Conservation (phyloP, 345 rosid species). For the Salix udensis region DNA sequence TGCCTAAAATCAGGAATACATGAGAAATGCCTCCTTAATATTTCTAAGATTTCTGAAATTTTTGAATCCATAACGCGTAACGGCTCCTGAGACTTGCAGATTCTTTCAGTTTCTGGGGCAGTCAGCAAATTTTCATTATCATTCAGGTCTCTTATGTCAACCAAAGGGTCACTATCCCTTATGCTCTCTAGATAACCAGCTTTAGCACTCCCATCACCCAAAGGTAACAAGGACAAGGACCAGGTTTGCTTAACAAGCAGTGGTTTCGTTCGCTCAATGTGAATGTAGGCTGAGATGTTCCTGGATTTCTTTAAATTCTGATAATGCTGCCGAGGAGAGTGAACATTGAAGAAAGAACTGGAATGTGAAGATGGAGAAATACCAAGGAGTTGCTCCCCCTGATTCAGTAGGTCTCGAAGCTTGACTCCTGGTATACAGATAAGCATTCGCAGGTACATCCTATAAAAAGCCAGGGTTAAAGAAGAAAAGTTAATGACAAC, state of each 20-base stretch:
- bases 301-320: conserved; percentile 57
- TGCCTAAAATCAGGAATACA: conserved; percentile 82
- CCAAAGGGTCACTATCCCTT: conserved; percentile 40
- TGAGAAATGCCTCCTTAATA: conserved; percentile 74
- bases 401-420: conserved; percentile 62
- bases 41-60: conserved; percentile 60
- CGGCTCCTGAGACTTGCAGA: conserved; percentile 42
- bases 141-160: conserved; percentile 43
- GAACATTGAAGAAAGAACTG: conserved; percentile 59
- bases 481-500: conserved; percentile 14
- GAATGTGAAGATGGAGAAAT: conserved; percentile 67
- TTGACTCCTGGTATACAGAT: conserved; percentile 77
- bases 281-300: conserved; percentile 60
- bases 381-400: conserved; percentile 57
- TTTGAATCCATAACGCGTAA: conserved; percentile 85
- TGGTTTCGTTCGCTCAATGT: conserved; percentile 56
- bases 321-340: conserved; percentile 48
- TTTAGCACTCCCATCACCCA: conserved; percentile 42
- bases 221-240: conserved; percentile 66
- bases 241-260: conserved; percentile 82
- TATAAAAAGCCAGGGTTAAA: conserved; percentile 30
- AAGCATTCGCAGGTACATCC: conserved; percentile 89
- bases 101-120: conserved; percentile 41
- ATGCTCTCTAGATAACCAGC: conserved; percentile 40
- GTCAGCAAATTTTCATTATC: conserved; percentile 31